Base-by-base conservation (phyloP, 2,329 filamentous ascomycete genomes). In the Calcarisporium arbuscula region DNA sequence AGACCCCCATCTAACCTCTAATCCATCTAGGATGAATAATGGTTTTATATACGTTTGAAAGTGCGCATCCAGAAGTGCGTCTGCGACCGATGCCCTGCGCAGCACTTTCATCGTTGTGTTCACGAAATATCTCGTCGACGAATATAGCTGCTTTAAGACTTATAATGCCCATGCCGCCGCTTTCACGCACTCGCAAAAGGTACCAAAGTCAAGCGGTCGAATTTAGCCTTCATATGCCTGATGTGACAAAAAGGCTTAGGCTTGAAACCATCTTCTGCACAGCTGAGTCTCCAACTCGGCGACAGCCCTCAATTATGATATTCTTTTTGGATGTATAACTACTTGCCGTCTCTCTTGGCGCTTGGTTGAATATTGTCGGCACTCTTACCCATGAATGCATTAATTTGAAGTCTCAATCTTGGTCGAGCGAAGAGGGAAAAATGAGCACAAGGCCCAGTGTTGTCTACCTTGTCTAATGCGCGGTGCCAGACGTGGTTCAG, bases 21-120 rank as follows among this genome's bases (percentile, higher is more conserved):
- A 38, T 8, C 64, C 64, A 42, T 68, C 63, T 11, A 68, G 52
- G n/a, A 66, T 26, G 28, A 64, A 62, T 1, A 67, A 45, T n/a
- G 52, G 61, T 34, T 35, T 47, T 12, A 11, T 20, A 19, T 25
- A n/a, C n/a, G n/a, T n/a, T n/a, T n/a, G n/a, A n/a, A n/a, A n/a
- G n/a, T n/a, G n/a, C n/a, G n/a, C n/a, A n/a, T 40, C 17, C 19
- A 19, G 30, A 21, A 54, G 29, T 41, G 35, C 41, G 22, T 31
- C 22, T 28, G 47, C 42, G 19, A 50, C 40, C n/a, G n/a, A n/a
- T n/a, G n/a, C n/a, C n/a, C 17, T 30, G 19, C n/a, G 27, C 22
- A 12, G 41, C 31, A 22, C n/a, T n/a, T n/a, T n/a, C n/a, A 22
- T 40, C 10, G n/a, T n/a, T n/a, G n/a, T n/a, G n/a, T n/a, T n/a